phyloP scores from a whole-genome alignment of 306 rosid genomes.

The Myrica gale region DNA sequence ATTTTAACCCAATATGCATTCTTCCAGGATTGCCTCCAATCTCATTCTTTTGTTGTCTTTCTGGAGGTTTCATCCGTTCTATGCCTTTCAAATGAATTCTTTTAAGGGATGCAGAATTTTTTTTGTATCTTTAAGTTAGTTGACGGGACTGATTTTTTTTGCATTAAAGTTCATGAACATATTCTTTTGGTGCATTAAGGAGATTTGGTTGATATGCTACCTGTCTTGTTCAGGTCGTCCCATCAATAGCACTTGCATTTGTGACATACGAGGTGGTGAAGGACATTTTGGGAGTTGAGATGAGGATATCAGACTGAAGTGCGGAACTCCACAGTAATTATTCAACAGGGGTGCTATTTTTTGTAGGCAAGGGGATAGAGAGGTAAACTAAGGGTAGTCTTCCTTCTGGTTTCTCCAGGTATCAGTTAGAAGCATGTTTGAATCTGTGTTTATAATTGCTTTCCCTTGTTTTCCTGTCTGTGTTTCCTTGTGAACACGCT shows the following conservation, averaged over 20 bases:
- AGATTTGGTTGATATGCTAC: slow-evolving; percentile 20
- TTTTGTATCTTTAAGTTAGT: background rate
- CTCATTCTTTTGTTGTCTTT: background rate
- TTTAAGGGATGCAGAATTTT: background rate
- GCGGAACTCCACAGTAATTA: slow-evolving; percentile 22
- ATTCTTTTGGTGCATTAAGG: background rate
- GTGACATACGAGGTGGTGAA: slow-evolving; percentile 92
- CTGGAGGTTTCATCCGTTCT: background rate
- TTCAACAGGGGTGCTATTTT: slow-evolving; percentile 45
- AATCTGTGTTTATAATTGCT: slow-evolving; percentile 59
- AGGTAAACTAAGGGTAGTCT: slow-evolving; percentile 47
- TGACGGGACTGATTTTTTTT: background rate
- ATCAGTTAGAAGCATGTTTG: slow-evolving; percentile 47
- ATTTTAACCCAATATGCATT: background rate
- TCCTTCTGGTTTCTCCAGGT: slow-evolving; percentile 37
- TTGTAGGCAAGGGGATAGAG: slow-evolving; percentile 69
- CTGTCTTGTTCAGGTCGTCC: slow-evolving; percentile 78
- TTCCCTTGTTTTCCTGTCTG: slow-evolving; percentile 45
- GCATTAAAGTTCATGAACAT: background rate
- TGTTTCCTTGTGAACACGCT: slow-evolving; percentile 45
- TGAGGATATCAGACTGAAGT: slow-evolving; percentile 83
- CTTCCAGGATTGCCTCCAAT: background rate
- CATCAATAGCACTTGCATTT: slow-evolving; percentile 91
- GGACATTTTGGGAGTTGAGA: slow-evolving; percentile 94
- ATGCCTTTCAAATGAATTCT: background rate